Conservation (phyloP, 331 rosid species). For the Telfairia occidentalis region DNA sequence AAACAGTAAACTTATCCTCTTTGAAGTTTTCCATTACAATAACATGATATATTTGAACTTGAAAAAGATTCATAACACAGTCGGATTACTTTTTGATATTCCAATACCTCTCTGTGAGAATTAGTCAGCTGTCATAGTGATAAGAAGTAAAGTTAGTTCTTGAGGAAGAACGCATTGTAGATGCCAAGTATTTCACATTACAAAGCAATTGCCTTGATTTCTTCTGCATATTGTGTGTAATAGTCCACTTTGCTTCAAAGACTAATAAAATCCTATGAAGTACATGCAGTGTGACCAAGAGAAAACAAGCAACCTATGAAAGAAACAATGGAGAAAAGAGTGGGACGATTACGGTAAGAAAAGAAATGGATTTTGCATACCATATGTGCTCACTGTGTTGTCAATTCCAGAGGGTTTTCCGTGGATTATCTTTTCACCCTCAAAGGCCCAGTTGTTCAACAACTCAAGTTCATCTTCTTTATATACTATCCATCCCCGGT, state of each 20-base stretch:
- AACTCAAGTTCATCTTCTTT: slow-evolving; percentile 54
- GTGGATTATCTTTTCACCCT: slow-evolving; percentile 92
- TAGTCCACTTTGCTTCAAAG: background rate
- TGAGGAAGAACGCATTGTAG: background rate
- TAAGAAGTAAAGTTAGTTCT: background rate
- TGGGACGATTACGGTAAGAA: background rate
- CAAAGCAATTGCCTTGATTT: background rate
- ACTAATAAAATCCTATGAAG: background rate
- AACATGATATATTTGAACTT: background rate
- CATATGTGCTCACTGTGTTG: slow-evolving; percentile 86
- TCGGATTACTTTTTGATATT: background rate
- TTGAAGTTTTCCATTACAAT: background rate
- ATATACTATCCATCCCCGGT: slow-evolving; percentile 51
- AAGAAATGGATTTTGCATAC: slow-evolving; percentile 27
- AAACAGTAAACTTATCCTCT: background rate
- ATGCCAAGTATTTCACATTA: background rate
- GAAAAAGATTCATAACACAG: background rate
- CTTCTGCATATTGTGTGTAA: background rate
- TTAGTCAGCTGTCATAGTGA: background rate
- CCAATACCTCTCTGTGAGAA: background rate
- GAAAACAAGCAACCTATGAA: background rate
- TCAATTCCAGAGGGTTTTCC: slow-evolving; percentile 98
- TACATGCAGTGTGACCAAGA: background rate
- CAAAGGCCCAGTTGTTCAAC: slow-evolving; percentile 92
- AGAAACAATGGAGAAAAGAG: background rate